These are phyloP conservation scores for Penicillium mononematosum DNA, from an alignment of 495 filamentous ascomycete genomes.

Conservation along the genomic window DNA sequence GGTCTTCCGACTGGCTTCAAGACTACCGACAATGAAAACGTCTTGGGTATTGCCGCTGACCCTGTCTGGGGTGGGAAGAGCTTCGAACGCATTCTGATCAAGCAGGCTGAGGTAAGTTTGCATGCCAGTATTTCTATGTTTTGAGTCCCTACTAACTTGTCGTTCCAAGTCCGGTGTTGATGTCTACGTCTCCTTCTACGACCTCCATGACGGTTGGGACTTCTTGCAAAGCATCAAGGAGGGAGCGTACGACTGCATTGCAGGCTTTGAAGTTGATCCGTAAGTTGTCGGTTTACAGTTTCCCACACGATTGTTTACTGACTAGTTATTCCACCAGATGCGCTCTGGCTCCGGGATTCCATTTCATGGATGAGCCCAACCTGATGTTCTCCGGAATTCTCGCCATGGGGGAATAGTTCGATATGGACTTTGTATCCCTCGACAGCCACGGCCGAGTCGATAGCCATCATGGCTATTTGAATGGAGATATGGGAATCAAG, in stretches of 20 bases:
- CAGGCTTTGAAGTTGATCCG: slow-evolving; percentile 45
- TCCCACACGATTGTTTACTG: not conserved
- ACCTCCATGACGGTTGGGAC: slow-evolving; percentile 44
- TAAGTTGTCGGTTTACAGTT: slow-evolving; percentile 24
- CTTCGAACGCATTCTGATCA: slow-evolving; percentile 8
- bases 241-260: slow-evolving; percentile 21
- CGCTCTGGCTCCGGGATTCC: not conserved
- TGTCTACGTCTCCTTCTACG: slow-evolving; percentile 44
- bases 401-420: not conserved
- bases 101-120: slow-evolving; percentile 1
- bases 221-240: slow-evolving; percentile 6
- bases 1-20: not conserved
- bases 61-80: not conserved
- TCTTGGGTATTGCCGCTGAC: slow-evolving; percentile 1
- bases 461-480: not conserved
- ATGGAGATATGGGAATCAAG: not conserved
- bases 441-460: not conserved
- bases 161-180: not conserved
- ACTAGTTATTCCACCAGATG: not conserved
- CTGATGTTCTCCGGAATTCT: not conserved
- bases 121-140: not conserved
- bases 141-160: not conserved
- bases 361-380: slow-evolving; percentile 11
- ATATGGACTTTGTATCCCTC: not conserved
- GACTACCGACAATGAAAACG: not conserved